Evolutionary conservation across 768 basidiomycete species (phyloP).

Genomic region (Dentipellis sp.): DNA sequence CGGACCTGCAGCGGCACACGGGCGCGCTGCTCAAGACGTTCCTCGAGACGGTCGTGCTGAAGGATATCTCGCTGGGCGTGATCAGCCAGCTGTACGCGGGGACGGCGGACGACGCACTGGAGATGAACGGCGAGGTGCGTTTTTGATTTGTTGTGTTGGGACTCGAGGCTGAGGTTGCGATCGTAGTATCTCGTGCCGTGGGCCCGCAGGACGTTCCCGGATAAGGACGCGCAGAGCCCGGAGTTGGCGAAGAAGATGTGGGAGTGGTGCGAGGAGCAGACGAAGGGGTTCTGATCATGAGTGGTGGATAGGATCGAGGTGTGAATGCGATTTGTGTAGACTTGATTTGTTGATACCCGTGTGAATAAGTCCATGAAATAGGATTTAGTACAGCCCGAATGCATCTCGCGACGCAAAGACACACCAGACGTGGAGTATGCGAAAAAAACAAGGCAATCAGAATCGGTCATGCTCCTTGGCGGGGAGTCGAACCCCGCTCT

Average conservation of each 20-base stretch:
- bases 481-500: conserved; percentile 27
- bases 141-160: not conserved
- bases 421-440: too few species aligned
- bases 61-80: conserved; percentile 6
- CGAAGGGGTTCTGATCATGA: conserved; percentile 4
- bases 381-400: too few species aligned
- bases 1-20: conserved; percentile 6
- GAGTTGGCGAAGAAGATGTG: conserved; percentile 14
- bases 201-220: conserved; percentile 9
- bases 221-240: conserved; percentile 6
- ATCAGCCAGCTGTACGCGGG: conserved; percentile 11
- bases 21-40: not conserved
- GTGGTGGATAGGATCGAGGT: too few species aligned
- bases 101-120: conserved; percentile 4
- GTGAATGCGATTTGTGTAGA: too few species aligned
- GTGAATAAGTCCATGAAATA: too few species aligned
- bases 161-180: too few species aligned
- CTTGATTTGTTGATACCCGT: too few species aligned
- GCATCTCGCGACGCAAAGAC: too few species aligned
- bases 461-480: conserved; percentile 15
- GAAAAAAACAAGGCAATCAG: too few species aligned
- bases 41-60: not conserved
- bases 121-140: conserved; percentile 10
- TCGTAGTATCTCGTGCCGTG: conserved; percentile 17
- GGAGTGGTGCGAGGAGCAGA: conserved; percentile 19